A percentile compares a stretch with the other conserved stretches of the same genome.
Evolutionary conservation across 257 asterid genomes (phyloP).

Genomic region (Solanum acaule): DNA sequence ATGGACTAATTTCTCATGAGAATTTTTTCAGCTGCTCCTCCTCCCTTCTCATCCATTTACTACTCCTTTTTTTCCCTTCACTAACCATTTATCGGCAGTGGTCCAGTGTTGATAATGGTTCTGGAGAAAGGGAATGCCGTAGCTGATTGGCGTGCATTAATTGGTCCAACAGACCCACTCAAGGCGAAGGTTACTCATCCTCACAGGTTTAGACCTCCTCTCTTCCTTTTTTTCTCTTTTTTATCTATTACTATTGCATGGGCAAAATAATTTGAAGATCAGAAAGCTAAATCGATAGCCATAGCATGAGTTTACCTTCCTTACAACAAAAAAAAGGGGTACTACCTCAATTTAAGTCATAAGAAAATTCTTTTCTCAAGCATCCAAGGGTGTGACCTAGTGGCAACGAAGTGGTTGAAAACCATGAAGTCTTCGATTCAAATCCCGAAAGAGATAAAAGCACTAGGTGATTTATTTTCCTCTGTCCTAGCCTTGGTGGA

Average conservation of each 20-base stretch:
- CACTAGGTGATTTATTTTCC: not conserved
- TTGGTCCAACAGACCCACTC: constrained; percentile 76
- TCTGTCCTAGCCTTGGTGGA: not conserved
- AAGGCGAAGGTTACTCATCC: constrained; percentile 76
- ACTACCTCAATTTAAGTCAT: not conserved
- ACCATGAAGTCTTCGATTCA: not conserved
- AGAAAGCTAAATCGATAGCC: not conserved
- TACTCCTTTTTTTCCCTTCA: not conserved
- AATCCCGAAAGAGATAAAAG: not conserved
- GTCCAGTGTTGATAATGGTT: constrained; percentile 69
- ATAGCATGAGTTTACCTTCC: not conserved
- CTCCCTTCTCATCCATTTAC: not conserved
- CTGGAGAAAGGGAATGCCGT: constrained; percentile 73
- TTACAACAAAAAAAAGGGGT: not conserved
- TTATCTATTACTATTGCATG: not conserved
- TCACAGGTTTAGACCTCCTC: constrained; percentile 34
- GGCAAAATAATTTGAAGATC: not conserved
- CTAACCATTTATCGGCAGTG: constrained; percentile 29
- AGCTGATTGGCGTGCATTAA: constrained; percentile 79
- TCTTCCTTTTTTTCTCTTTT: not conserved
- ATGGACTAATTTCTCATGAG: not conserved
- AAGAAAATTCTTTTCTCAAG: not conserved
- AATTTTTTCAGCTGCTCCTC: not conserved
- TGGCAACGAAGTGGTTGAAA: not conserved
- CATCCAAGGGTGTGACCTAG: not conserved